Percentiles rank a stretch among this genome's conserved stretches.
These are phyloP conservation scores for Phytophthora foliorum DNA, from an alignment of 352 stramenopile genomes.

Conservation along the genomic window DNA sequence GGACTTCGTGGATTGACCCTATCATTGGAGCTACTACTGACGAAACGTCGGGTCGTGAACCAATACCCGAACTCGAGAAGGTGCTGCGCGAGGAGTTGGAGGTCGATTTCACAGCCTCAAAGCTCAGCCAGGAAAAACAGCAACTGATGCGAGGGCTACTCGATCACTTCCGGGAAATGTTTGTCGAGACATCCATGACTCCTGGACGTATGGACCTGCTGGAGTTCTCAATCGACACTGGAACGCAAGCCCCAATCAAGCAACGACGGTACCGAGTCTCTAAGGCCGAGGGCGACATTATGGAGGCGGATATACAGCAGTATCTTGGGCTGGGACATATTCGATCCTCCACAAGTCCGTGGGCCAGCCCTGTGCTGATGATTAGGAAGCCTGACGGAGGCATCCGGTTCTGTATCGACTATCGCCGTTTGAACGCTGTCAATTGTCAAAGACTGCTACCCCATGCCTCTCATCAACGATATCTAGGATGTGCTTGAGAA, in stretches of 20 bases:
- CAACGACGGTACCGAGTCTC: too few relatives aligned
- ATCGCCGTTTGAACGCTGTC: slow-evolving; percentile 16
- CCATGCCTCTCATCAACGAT: slow-evolving; percentile 23
- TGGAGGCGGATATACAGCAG: too few relatives aligned
- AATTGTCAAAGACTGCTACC: slow-evolving; percentile 19
- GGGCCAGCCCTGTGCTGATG: too few relatives aligned
- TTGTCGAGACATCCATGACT: slow-evolving; percentile 15
- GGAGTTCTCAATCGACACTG: slow-evolving; percentile 9
- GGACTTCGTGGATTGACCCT: too few relatives aligned
- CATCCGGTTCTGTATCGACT: slow-evolving; percentile 28
- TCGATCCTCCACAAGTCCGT: too few relatives aligned
- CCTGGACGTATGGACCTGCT: neutral
- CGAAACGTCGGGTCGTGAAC: neutral
- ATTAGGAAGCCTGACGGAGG: too few relatives aligned
- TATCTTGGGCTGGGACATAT: too few relatives aligned
- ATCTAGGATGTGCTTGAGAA: slow-evolving; percentile 13
- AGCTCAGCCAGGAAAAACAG: neutral
- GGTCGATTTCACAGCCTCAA: neutral
- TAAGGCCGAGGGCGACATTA: too few relatives aligned
- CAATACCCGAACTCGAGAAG: neutral
- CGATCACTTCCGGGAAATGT: slow-evolving; percentile 2
- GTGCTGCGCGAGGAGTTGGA: neutral
- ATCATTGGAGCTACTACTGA: too few relatives aligned
- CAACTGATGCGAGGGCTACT: neutral
- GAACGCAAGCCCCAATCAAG: neutral